Base-by-base conservation (phyloP, 805 yeast genomes). In the Teunomyces stri region DNA sequence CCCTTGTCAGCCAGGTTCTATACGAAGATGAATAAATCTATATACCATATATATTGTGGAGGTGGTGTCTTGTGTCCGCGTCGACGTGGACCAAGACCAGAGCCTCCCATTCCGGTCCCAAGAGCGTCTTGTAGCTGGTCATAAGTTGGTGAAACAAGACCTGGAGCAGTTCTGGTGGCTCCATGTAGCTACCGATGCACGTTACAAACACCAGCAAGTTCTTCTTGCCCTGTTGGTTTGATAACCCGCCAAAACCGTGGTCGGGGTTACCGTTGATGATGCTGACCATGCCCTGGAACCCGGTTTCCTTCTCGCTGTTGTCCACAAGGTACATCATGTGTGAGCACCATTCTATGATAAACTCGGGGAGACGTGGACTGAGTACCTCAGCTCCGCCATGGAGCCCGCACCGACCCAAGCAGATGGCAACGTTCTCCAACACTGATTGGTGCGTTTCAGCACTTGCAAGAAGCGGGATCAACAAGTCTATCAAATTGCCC, bases 231-330 rank as follows among this genome's bases (percentile, higher is more conserved):
- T 72, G 72, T 13, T 65, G 65, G 51, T 72, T 79, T 28, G 68
- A 62, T 42, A 72, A 62, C 2, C 73, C 75, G 0, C 80, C 76
- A 40, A 88, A 68, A 0, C 83, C 86, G 27, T 59, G 62, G 29
- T 77, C 74, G 2, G 96, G 96, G 58, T 85, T 84, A n/a, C 67
- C 62, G 31, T 75, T 74, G 13, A 92, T 71, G 27, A 83, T 78
- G 47, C 78, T 79, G 60, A 90, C 76, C 82, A 94, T 86, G 2
- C 99, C 99, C 55, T 76, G 76, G 61, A 87, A 89, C 1, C 96
- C 85, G 9, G 90, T 78, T 52, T 88, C 96, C 67, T 94, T 94
- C 64, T 94, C 99, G 45, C 84, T 87, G 48, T 90, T 84, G 54
- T 88, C 94, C 37, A 81, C 84, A 46, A 89, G 71, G 51, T 79